These are phyloP conservation scores for Saprolegnia diclina DNA, from an alignment of 352 stramenopile genomes.

Conservation along the genomic window DNA sequence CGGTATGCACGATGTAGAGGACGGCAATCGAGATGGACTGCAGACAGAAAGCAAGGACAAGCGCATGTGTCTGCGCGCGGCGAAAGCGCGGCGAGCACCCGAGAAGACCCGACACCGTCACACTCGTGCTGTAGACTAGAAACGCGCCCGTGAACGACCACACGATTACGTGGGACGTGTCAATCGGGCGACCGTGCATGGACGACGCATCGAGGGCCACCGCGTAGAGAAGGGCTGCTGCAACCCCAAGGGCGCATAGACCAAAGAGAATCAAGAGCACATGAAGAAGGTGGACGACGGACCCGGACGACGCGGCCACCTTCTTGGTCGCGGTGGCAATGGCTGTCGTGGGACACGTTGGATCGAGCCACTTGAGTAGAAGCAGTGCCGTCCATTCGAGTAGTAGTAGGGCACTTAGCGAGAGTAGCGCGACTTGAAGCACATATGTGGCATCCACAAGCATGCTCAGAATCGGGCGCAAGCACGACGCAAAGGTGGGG, in stretches of 20 bases:
- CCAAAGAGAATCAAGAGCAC: constrained; percentile 9
- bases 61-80: not conserved
- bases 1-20: not conserved
- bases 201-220: not conserved
- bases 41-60: not conserved
- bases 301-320: not conserved
- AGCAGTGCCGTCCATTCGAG: constrained; percentile 3
- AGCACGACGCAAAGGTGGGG: constrained; percentile 10
- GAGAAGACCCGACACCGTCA: not conserved
- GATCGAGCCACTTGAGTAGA: constrained; percentile 18
- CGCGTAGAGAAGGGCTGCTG: not conserved
- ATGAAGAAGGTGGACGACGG: constrained; percentile 11
- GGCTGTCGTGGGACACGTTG: not conserved
- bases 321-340: not conserved
- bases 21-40: not conserved
- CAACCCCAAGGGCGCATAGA: not conserved
- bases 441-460: not conserved
- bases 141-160: not conserved
- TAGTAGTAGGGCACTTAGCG: not conserved
- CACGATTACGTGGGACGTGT: not conserved
- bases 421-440: not conserved
- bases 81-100: constrained; percentile 1
- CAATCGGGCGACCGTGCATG: not conserved
- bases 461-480: constrained; percentile 8
- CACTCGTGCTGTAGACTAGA: constrained; percentile 4